Percentiles rank a stretch among this genome's conserved stretches.
Conservation (phyloP, 1,284 basidiomycete genomes). For the Leccinum ponderosum region DNA sequence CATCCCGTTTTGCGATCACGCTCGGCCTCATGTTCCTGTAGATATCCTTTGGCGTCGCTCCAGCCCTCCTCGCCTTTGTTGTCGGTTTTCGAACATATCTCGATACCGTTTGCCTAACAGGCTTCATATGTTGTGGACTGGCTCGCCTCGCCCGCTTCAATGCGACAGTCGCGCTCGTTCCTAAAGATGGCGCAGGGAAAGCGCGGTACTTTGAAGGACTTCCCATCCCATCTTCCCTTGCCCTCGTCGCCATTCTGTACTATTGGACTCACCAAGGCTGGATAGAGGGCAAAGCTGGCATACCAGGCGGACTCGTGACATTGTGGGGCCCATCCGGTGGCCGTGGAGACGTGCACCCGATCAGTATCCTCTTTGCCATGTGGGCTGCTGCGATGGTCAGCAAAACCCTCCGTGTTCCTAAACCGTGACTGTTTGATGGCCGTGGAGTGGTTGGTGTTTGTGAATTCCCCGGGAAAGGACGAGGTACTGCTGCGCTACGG, state of each 20-base stretch:
- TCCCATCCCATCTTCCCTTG: conserved; percentile 92
- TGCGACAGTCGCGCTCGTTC: conserved; percentile 93
- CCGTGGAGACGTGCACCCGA: conserved; percentile 78
- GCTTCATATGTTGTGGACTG: conserved; percentile 95
- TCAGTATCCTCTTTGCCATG: conserved; percentile 68
- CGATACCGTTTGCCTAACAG: conserved; percentile 84
- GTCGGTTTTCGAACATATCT: conserved; percentile 89
- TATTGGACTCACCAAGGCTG: conserved; percentile 84
- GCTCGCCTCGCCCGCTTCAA: conserved; percentile 98
- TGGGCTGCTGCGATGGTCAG: conserved; percentile 97
- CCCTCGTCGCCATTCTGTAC: conserved; percentile 78
- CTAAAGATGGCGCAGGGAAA: conserved; percentile 87
- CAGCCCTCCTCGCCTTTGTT: conserved; percentile 88
- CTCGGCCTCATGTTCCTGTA: conserved; percentile 34
- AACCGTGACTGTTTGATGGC: conserved; percentile 42
- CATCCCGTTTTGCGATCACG: background rate
- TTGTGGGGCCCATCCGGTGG: conserved; percentile 75
- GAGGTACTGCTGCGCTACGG: conserved; percentile 3
- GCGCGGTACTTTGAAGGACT: conserved; percentile 96
- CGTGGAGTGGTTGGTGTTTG: background rate
- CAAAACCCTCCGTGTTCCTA: conserved; percentile 89
- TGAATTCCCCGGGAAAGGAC: background rate
- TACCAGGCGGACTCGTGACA: conserved; percentile 74
- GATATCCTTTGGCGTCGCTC: conserved; percentile 98
- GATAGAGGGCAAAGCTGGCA: conserved; percentile 73